These are phyloP conservation scores for Leccinum truebloodii DNA, from an alignment of 768 basidiomycete species.

Conservation along the genomic window DNA sequence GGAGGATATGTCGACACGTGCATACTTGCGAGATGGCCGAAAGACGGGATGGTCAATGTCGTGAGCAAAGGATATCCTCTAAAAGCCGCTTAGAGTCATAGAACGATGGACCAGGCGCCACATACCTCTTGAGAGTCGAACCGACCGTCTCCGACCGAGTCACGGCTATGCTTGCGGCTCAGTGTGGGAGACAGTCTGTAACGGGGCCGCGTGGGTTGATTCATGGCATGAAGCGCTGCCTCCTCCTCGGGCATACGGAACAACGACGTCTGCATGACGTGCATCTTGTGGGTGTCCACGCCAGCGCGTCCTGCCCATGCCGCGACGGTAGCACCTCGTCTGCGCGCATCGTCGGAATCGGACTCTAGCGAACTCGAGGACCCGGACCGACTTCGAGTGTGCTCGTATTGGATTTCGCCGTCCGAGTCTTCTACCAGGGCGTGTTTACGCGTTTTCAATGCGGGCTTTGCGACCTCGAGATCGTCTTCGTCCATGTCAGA, in stretches of 20 bases:
- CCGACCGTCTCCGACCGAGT: constrained; percentile 74
- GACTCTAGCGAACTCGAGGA: too few species aligned
- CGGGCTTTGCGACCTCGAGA: constrained; percentile 29
- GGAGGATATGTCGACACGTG: constrained; percentile 66
- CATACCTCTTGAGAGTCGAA: constrained; percentile 62
- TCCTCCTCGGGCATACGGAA: constrained; percentile 65
- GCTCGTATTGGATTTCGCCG: too few species aligned
- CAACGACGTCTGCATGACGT: too few species aligned
- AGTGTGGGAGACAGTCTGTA: constrained; percentile 39
- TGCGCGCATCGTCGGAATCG: too few species aligned
- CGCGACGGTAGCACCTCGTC: too few species aligned
- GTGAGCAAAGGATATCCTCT: constrained; percentile 82
- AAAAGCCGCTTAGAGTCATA: constrained; percentile 8
- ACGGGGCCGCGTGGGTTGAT: constrained; percentile 40
- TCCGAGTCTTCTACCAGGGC: constrained; percentile 22
- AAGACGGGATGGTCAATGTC: constrained; percentile 66
- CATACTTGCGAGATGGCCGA: constrained; percentile 79
- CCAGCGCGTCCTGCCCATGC: constrained; percentile 65
- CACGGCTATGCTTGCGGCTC: constrained; percentile 74
- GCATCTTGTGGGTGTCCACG: constrained; percentile 30
- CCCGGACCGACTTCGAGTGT: too few species aligned
- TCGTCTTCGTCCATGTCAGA: constrained; percentile 59
- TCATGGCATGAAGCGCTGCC: constrained; percentile 58
- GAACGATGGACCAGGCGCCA: constrained; percentile 13
- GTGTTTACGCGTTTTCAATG: constrained; percentile 36